Conservation (phyloP, 208 protist species). For the Blechomonas ayalai region DNA sequence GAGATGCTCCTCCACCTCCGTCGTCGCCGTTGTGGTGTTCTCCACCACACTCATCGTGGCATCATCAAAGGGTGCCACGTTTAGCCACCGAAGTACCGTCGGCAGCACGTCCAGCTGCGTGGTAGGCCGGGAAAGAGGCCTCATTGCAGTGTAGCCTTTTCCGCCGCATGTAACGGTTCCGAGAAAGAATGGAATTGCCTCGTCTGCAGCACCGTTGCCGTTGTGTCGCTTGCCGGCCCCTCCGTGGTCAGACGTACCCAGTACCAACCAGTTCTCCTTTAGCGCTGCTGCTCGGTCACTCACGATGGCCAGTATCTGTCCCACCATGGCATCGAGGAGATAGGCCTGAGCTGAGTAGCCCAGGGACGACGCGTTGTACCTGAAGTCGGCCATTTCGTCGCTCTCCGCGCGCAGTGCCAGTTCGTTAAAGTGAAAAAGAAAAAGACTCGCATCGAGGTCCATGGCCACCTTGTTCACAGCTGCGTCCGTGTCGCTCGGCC, state of each 20-base stretch:
- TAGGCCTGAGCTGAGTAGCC: conserved; percentile 60
- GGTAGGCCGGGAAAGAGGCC: conserved; percentile 26
- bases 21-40: conserved; percentile 20
- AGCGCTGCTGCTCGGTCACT: conserved; percentile 32
- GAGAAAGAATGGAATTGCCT: conserved; percentile 55
- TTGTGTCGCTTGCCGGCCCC: conserved; percentile 33
- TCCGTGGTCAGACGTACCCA: conserved; percentile 61
- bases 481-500: conserved; percentile 11
- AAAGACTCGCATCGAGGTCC: conserved; percentile 35
- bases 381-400: conserved; percentile 30
- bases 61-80: conserved; percentile 48
- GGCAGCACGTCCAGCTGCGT: conserved; percentile 64
- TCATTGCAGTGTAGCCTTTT: conserved; percentile 28
- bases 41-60: conserved; percentile 23
- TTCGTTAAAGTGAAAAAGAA: conserved; percentile 66
- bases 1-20: conserved; percentile 12
- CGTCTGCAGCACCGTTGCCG: conserved; percentile 12
- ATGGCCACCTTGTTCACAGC: conserved; percentile 24
- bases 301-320: conserved; percentile 54
- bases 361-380: conserved; percentile 31
- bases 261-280: conserved; percentile 77
- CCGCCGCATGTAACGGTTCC: conserved; percentile 41
- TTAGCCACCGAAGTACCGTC: conserved; percentile 68
- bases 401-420: conserved; percentile 48
- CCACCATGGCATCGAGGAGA: conserved; percentile 58